Evolutionary conservation across 306 rosid species (phyloP).

Genomic region (Cicer yamashitae): DNA sequence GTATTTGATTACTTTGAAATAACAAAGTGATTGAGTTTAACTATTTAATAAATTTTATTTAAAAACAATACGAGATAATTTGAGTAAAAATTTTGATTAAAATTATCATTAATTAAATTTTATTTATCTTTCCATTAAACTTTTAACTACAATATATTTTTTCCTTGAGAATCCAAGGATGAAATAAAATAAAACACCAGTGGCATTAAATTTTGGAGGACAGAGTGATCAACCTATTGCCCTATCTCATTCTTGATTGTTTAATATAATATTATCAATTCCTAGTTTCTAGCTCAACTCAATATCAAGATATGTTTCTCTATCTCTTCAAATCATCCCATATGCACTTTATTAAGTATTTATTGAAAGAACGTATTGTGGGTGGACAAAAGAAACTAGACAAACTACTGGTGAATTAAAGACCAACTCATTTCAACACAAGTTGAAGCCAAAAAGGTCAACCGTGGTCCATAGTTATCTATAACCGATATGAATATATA

Average conservation of each 20-base stretch:
- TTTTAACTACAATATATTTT: too few species aligned
- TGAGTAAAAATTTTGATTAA: too few species aligned
- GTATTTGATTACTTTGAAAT: slow-evolving; percentile 22
- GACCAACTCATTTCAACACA: slow-evolving; percentile 12
- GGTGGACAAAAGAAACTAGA: slow-evolving; percentile 31
- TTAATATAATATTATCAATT: not conserved
- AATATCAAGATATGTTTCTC: slow-evolving; percentile 8
- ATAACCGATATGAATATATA: not conserved
- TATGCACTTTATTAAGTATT: not conserved
- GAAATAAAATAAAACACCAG: not conserved
- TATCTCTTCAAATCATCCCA: not conserved
- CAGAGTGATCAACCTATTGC: not conserved
- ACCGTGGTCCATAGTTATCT: slow-evolving; percentile 14
- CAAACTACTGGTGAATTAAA: slow-evolving; percentile 19
- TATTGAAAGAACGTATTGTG: not conserved
- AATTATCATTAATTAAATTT: too few species aligned
- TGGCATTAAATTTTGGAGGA: slow-evolving; percentile 25
- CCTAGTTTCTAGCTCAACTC: not conserved
- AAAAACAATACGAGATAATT: too few species aligned
- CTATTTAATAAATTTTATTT: too few species aligned
- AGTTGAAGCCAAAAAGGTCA: not conserved
- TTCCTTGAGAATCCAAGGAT: too few species aligned
- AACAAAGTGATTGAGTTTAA: too few species aligned
- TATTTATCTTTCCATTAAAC: too few species aligned
- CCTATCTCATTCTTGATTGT: slow-evolving; percentile 31